These are phyloP conservation scores for Penicillium sp. DNA, from an alignment of 2,329 filamentous ascomycete species.

Conservation along the genomic window DNA sequence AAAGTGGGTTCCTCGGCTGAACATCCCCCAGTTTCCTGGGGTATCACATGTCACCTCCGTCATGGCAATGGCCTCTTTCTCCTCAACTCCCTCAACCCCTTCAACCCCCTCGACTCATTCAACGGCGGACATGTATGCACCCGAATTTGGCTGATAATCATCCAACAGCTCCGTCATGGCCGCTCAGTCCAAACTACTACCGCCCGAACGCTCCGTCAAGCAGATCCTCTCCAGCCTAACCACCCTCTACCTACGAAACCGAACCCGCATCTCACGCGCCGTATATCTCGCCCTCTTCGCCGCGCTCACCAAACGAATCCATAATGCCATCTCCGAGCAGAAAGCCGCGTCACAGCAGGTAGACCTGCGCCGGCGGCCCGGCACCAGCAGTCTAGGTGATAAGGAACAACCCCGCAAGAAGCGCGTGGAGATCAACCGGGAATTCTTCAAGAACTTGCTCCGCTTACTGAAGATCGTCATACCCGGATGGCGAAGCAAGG, in stretches of 20 bases:
- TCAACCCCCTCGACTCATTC: not conserved
- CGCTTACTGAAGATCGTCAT: conserved; percentile 81
- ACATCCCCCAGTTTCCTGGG: conserved; percentile 22
- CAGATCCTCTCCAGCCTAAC: conserved; percentile 65
- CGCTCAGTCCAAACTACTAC: conserved; percentile 68
- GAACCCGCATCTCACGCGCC: conserved; percentile 75
- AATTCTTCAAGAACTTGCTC: conserved; percentile 76
- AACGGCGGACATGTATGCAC: conserved; percentile 18
- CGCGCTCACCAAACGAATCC: conserved; percentile 79
- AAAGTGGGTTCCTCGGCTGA: conserved; percentile 20
- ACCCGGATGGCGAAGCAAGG: conserved; percentile 84
- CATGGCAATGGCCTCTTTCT: conserved; percentile 6
- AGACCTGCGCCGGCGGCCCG: conserved; percentile 55
- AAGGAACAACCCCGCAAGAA: conserved; percentile 59
- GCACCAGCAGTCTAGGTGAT: conserved; percentile 41
- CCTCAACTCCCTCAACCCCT: not conserved
- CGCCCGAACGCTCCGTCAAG: conserved; percentile 64
- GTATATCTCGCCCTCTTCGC: conserved; percentile 81
- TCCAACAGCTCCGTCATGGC: conserved; percentile 56
- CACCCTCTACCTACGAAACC: conserved; percentile 71
- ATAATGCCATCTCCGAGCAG: conserved; percentile 88
- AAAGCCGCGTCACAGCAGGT: conserved; percentile 77
- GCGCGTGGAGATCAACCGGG: conserved; percentile 80
- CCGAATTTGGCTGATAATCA: conserved; percentile 20
- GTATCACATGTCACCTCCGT: conserved; percentile 25